Evolutionary conservation across 257 asterid species (phyloP).

Genomic region (Capsicum chinense): DNA sequence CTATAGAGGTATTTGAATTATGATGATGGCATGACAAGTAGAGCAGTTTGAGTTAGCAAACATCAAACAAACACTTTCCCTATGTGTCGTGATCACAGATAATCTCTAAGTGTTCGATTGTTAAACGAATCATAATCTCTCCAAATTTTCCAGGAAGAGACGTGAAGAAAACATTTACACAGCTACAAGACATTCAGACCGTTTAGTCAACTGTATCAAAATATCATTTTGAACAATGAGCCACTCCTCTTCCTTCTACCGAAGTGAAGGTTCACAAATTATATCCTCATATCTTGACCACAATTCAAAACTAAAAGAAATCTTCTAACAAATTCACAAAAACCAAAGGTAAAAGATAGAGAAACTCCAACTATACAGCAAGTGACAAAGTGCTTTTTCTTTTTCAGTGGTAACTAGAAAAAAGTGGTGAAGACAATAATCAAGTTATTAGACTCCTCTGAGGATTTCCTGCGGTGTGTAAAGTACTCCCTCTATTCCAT

Average conservation of each 20-base stretch:
- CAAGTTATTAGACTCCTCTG: neutral
- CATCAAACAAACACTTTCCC: neutral
- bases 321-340: neutral
- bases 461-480: neutral
- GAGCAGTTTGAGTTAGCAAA: neutral
- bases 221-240: neutral
- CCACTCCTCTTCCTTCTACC: neutral
- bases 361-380: neutral
- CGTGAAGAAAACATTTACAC: neutral
- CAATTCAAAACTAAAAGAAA: neutral
- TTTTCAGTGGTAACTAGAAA: neutral
- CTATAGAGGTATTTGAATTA: neutral
- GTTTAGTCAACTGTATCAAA: neutral
- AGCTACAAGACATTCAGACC: neutral
- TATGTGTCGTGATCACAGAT: neutral
- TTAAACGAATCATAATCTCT: neutral
- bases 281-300: conserved; percentile 3
- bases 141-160: neutral
- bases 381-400: neutral
- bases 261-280: neutral
- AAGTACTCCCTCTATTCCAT: neutral
- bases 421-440: neutral
- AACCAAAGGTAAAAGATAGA: neutral
- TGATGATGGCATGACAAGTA: neutral
- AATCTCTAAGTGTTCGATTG: neutral